Conservation (phyloP, 768 basidiomycete species). For the Dacryopinax spathularia region DNA sequence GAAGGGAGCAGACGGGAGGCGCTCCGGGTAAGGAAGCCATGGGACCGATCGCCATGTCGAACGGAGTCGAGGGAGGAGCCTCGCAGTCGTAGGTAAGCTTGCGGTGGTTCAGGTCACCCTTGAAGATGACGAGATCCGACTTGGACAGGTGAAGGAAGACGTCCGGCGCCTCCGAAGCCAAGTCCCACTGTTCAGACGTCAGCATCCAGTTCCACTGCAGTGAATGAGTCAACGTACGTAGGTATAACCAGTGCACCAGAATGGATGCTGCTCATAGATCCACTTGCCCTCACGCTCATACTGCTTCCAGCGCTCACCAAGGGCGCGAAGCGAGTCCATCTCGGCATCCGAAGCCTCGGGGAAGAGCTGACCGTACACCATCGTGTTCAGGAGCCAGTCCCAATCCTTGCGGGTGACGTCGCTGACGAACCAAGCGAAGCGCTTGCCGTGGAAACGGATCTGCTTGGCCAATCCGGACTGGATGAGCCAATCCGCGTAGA, state of each 20-base stretch:
- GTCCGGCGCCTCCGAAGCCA: slow-evolving; percentile 72
- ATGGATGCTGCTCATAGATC: slow-evolving; percentile 88
- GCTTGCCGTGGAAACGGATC: slow-evolving; percentile 89
- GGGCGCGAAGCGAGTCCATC: slow-evolving; percentile 59
- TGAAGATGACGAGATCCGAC: slow-evolving; percentile 83
- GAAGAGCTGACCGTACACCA: slow-evolving; percentile 89
- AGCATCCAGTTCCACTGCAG: not conserved
- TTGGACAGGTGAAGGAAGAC: slow-evolving; percentile 82
- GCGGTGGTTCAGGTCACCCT: slow-evolving; percentile 88
- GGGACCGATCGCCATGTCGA: slow-evolving; percentile 80
- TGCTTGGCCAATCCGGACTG: slow-evolving; percentile 75
- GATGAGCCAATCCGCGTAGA: slow-evolving; percentile 88
- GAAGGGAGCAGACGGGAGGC: slow-evolving; percentile 68
- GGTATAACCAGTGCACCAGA: slow-evolving; percentile 94
- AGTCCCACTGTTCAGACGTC: slow-evolving; percentile 39
- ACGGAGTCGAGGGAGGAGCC: slow-evolving; percentile 73
- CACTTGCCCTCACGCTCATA: slow-evolving; percentile 87
- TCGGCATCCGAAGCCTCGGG: slow-evolving; percentile 66
- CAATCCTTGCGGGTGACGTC: slow-evolving; percentile 90
- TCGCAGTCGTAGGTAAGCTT: slow-evolving; percentile 81
- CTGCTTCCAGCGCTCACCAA: slow-evolving; percentile 86
- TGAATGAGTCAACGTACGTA: slow-evolving; percentile 29
- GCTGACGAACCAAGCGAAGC: slow-evolving; percentile 87
- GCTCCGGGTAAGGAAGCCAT: slow-evolving; percentile 82
- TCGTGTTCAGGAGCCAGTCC: slow-evolving; percentile 78